Base-by-base conservation (phyloP, 345 rosid genomes). In the Salix brachista region DNA sequence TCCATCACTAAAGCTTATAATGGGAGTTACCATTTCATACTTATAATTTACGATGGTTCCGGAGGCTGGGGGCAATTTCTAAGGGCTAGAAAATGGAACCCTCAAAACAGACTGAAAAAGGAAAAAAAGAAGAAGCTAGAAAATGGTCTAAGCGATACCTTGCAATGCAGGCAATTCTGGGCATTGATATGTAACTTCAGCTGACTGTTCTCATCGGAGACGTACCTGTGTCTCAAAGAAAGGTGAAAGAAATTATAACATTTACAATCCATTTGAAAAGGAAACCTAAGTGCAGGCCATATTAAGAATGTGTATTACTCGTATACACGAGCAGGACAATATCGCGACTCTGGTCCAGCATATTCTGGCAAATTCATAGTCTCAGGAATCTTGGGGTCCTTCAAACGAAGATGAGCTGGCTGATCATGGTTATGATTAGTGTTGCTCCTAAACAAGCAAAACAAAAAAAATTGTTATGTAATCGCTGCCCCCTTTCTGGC, bases 361-460 rank as follows among this genome's bases (percentile, higher is more conserved):
- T 89, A 92, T 12, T 87, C 90, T 13, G 92, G 94, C 83, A 91
- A 89, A 87, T 95, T 95, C 6, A 92, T 83, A n/a, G 72, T 83
- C 74, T 90, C 90, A 12, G 97, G 97, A 75, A 91, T 81, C 78
- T 65, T 73, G 41, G 91, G 90, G 81, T 95, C 92, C 84, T 77
- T 92, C 77, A 95, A 81, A 26, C 84, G 89, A 79, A 94, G 89
- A 86, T 94, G 97, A 77, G 97, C 83, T 65, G 97, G 99, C 77
- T 94, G 99, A 80, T 94, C 94, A 72, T 92, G 99, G 70, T 90
- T 90, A 75, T 95, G 99, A 86, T 95, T 95, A 54, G 99, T 95
- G 83, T 90, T 95, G 84, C 99, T 95, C 93, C 99, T 94, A 81
- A 67, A 83, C 3, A 72, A 70, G 36, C 34, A 12, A 80, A 83